These are phyloP conservation scores for Capsicum chinense DNA, from an alignment of 257 asterid genomes.

Conservation along the genomic window DNA sequence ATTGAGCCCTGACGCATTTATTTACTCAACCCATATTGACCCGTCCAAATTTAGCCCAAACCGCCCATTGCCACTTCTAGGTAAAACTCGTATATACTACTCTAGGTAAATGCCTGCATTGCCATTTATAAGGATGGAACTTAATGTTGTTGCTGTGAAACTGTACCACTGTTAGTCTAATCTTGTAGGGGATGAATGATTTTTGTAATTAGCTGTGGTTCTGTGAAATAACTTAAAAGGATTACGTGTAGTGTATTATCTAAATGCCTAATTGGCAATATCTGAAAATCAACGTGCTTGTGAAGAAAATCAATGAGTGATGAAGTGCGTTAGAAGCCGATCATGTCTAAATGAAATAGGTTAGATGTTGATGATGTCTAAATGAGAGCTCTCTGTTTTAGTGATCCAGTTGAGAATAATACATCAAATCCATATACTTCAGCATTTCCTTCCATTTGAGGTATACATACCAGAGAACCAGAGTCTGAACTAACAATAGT, in stretches of 20 bases:
- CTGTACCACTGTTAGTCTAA: neutral
- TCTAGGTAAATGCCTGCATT: no score
- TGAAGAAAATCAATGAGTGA: neutral
- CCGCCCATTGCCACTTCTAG: no score
- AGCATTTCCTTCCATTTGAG: neutral
- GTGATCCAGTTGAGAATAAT: neutral
- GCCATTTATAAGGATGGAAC: neutral
- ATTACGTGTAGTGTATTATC: neutral
- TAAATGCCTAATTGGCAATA: neutral
- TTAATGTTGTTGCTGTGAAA: neutral
- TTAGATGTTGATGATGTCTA: neutral
- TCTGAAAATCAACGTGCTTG: neutral
- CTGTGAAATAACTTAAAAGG: neutral
- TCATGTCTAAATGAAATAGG: neutral
- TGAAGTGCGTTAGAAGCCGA: neutral
- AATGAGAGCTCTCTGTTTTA: neutral
- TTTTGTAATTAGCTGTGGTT: neutral
- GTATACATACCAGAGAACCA: neutral
- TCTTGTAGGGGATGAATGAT: neutral
- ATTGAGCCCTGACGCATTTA: no score
- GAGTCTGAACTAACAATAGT: neutral
- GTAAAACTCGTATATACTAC: no score
- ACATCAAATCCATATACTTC: neutral
- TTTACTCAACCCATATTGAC: no score
- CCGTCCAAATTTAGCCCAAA: no score